These are phyloP conservation scores for Fusarium sp. DNA, from an alignment of 2,329 filamentous ascomycete genomes.

Conservation along the genomic window DNA sequence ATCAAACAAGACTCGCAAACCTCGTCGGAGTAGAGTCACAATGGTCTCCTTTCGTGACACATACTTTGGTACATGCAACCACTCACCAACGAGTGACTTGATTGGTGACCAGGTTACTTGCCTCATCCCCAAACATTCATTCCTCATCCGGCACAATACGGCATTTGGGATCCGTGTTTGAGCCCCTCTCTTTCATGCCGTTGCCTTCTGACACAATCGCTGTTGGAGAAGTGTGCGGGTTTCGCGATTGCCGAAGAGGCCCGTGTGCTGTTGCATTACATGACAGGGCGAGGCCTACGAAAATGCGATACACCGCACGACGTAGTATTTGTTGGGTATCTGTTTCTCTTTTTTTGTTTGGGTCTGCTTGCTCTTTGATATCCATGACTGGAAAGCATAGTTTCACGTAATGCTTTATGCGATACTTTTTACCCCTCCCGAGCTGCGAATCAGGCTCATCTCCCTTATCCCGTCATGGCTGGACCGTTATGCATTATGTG, in stretches of 20 bases:
- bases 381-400: not conserved
- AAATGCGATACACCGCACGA: not conserved
- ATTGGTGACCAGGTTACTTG: not conserved
- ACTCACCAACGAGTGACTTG: not conserved
- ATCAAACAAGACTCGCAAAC: not conserved
- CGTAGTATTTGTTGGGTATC: slow-evolving; percentile 20
- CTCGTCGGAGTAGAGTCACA: not conserved
- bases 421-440: not conserved
- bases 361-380: not conserved
- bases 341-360: slow-evolving; percentile 20
- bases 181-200: not conserved
- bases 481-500: slow-evolving; percentile 7
- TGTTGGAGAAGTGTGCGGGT: not conserved
- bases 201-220: not conserved
- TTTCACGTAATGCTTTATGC: not conserved
- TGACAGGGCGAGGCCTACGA: not conserved
- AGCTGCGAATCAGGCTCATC: not conserved
- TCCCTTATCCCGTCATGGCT: not conserved
- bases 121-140: not conserved
- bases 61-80: not conserved
- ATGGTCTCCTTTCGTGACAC: not conserved
- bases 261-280: not conserved
- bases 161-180: not conserved
- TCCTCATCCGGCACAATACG: not conserved
- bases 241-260: not conserved